Percentiles rank a stretch among this genome's conserved stretches.
These are phyloP conservation scores for Neurospora discreta DNA, from an alignment of 495 filamentous ascomycete genomes.

Conservation along the genomic window DNA sequence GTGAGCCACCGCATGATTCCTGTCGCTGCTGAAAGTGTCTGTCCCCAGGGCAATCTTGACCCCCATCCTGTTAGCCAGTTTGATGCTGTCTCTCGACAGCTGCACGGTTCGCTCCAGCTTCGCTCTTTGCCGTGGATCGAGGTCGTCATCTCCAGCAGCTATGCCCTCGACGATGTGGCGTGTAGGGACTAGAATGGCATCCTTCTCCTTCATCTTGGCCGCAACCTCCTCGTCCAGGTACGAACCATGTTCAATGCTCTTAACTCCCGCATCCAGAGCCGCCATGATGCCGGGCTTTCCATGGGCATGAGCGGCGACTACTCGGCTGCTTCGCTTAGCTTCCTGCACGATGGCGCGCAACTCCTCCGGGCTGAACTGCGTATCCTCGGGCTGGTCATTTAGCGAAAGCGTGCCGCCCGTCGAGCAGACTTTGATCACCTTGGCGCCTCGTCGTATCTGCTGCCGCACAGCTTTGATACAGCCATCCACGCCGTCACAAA, in stretches of 20 bases:
- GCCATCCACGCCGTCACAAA: conserved; percentile 38
- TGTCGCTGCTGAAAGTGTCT: conserved; percentile 18
- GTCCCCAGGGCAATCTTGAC: conserved; percentile 33
- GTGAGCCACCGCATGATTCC: conserved; percentile 6
- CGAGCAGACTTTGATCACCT: conserved; percentile 40
- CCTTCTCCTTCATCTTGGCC: conserved; percentile 36
- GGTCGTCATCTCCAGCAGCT: conserved; percentile 16
- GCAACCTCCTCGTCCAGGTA: conserved; percentile 36
- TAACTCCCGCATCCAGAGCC: conserved; percentile 33
- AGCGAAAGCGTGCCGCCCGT: conserved; percentile 36
- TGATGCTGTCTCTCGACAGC: conserved; percentile 3
- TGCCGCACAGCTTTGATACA: conserved; percentile 35
- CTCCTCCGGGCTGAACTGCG: conserved; percentile 42
- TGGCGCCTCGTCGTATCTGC: conserved; percentile 39
- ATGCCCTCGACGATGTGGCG: conserved; percentile 30
- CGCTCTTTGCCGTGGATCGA: conserved; percentile 17
- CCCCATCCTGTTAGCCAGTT: conserved; percentile 32
- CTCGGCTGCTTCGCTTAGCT: conserved; percentile 30
- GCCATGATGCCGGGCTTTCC: conserved; percentile 42
- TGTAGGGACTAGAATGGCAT: conserved; percentile 33
- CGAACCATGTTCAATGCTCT: conserved; percentile 37
- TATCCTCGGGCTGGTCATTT: conserved; percentile 34
- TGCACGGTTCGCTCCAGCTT: conserved; percentile 25
- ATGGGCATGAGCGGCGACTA: conserved; percentile 40
- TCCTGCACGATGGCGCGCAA: conserved; percentile 38